phyloP scores from a whole-genome alignment of 2,329 filamentous ascomycete species.

The Aspergillus aculeatinus region DNA sequence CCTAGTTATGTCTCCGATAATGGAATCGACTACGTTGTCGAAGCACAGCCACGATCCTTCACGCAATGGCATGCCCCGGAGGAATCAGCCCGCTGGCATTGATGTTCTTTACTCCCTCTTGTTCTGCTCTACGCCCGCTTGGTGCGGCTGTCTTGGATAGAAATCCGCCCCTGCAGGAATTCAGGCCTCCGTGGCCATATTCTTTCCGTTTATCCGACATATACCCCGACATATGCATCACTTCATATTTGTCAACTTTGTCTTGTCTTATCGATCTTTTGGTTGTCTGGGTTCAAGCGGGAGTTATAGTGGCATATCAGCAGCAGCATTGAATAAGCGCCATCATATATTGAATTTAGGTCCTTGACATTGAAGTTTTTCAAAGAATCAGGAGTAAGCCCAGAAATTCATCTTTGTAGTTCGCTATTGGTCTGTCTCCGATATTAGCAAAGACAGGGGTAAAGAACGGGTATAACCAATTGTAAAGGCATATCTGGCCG shows the following conservation, averaged over 20 bases:
- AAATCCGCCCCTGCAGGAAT: background rate
- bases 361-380: background rate
- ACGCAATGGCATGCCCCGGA: conserved; percentile 37
- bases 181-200: background rate
- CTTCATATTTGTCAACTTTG: background rate
- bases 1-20: conserved; percentile 77
- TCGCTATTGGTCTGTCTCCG: background rate
- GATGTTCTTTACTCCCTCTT: background rate
- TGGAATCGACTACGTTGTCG: conserved; percentile 69
- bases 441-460: background rate
- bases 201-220: background rate
- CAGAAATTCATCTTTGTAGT: background rate
- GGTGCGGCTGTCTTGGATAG: background rate
- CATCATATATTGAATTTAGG: background rate
- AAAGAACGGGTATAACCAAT: background rate
- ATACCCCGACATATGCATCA: background rate
- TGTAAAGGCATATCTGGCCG: conserved; percentile 35
- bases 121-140: background rate
- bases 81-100: conserved; percentile 2
- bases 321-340: conserved; percentile 7
- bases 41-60: conserved; percentile 62
- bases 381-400: background rate
- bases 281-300: conserved; percentile 7
- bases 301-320: conserved; percentile 8
- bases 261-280: background rate